Conservation (phyloP, 2,329 filamentous ascomycete genomes). For the Aspergillus neoniger region DNA sequence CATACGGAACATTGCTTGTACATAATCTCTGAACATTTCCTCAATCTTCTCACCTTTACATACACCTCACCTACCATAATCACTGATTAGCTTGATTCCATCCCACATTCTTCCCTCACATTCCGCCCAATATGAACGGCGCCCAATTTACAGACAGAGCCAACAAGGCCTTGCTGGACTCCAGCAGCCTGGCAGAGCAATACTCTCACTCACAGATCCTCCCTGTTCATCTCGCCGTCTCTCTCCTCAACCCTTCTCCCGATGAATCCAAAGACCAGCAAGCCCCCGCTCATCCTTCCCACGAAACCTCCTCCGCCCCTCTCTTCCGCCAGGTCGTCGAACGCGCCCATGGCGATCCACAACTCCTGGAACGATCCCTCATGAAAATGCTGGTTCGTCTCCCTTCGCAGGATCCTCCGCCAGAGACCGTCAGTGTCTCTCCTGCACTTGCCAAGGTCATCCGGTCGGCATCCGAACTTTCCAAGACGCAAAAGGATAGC, state of each 20-base stretch:
- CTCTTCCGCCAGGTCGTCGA: slow-evolving; percentile 95
- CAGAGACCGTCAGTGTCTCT: slow-evolving; percentile 81
- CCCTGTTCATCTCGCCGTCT: slow-evolving; percentile 80
- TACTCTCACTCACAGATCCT: slow-evolving; percentile 89
- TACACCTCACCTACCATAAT: too few relatives aligned
- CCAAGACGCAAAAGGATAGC: slow-evolving; percentile 96
- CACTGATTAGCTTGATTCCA: too few relatives aligned
- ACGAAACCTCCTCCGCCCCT: slow-evolving; percentile 64
- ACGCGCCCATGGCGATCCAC: slow-evolving; percentile 87
- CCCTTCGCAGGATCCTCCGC: slow-evolving; percentile 91
- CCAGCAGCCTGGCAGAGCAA: slow-evolving; percentile 82
- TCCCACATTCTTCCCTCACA: background rate
- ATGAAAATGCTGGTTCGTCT: slow-evolving; percentile 90
- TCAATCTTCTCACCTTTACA: too few relatives aligned
- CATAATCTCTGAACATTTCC: too few relatives aligned
- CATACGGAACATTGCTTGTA: too few relatives aligned
- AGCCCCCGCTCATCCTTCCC: slow-evolving; percentile 63
- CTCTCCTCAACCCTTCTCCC: slow-evolving; percentile 48
- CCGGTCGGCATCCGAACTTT: slow-evolving; percentile 80
- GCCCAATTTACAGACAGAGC: slow-evolving; percentile 87
- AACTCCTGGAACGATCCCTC: slow-evolving; percentile 81
- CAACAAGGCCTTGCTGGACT: slow-evolving; percentile 84
- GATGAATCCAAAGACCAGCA: slow-evolving; percentile 77
- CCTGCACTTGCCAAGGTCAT: slow-evolving; percentile 81
- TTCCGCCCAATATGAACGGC: slow-evolving; percentile 38